Evolutionary conservation across 1,284 basidiomycete species (phyloP).

Genomic region (Schizopora paradoxa): DNA sequence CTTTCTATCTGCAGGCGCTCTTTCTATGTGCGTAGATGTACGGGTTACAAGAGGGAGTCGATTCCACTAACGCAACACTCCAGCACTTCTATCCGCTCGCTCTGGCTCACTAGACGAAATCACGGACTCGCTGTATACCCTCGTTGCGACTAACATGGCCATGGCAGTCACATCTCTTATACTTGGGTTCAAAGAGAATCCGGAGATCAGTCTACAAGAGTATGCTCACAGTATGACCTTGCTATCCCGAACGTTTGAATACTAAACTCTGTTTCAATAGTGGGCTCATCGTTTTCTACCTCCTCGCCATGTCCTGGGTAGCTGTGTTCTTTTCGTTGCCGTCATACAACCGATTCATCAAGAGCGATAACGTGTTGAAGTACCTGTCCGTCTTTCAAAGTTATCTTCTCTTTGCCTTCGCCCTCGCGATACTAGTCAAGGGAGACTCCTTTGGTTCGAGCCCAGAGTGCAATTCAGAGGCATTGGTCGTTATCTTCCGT

Average conservation of each 20-base stretch:
- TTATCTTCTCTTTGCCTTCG: conserved; percentile 24
- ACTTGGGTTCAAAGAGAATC: conserved; percentile 21
- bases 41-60: too few relatives aligned
- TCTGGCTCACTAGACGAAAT: conserved; percentile 24
- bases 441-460: conserved; percentile 21
- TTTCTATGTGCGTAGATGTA: conserved; percentile 16
- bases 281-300: conserved; percentile 14
- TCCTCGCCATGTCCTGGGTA: conserved; percentile 19
- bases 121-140: conserved; percentile 23
- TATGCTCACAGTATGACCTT: too few relatives aligned
- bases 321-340: conserved; percentile 22
- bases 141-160: conserved; percentile 27
- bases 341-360: conserved; percentile 19
- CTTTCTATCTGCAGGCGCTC: conserved; percentile 17
- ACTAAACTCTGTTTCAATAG: too few relatives aligned
- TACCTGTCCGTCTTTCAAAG: conserved; percentile 22
- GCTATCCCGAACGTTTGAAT: too few relatives aligned
- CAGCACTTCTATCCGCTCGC: conserved; percentile 24
- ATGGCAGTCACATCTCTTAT: conserved; percentile 26
- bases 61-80: too few relatives aligned
- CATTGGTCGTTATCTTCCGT: conserved; percentile 24
- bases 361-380: conserved; percentile 7
- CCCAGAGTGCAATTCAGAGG: conserved; percentile 21
- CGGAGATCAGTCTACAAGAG: conserved; percentile 28
- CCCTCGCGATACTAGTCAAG: conserved; percentile 21